Evolutionary conservation across 495 filamentous ascomycete species (phyloP).

Genomic region (Apodospora peruviana): DNA sequence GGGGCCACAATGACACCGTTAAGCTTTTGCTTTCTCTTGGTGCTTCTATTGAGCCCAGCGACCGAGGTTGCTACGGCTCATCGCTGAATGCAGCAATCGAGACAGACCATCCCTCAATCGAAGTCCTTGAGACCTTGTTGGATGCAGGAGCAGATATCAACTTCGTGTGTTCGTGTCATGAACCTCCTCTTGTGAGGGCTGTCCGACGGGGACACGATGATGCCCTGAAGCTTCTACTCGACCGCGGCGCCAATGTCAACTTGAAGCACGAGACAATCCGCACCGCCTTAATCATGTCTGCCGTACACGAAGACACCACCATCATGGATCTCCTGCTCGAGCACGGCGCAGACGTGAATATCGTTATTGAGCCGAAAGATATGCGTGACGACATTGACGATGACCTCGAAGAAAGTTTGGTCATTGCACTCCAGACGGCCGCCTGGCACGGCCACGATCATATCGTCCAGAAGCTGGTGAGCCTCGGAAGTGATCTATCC

Average conservation of each 20-base stretch:
- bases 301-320: not conserved
- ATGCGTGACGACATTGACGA: not conserved
- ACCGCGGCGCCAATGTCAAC: constrained; percentile 6
- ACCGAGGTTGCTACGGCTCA: not conserved
- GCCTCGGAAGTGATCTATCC: not conserved
- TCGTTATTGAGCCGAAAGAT: not conserved
- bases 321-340: constrained; percentile 16
- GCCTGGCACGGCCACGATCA: constrained; percentile 2
- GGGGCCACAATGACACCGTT: not conserved
- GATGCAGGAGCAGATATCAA: constrained; percentile 3
- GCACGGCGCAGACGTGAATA: constrained; percentile 18
- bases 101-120: not conserved
- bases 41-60: not conserved
- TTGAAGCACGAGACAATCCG: constrained; percentile 4
- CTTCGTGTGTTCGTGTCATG: not conserved
- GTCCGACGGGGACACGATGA: not conserved
- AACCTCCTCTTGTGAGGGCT: not conserved
- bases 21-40: not conserved
- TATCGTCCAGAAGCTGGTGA: constrained; percentile 7
- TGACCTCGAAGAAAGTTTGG: not conserved
- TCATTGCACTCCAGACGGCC: constrained; percentile 24
- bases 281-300: constrained; percentile 9
- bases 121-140: constrained; percentile 1
- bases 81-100: constrained; percentile 1
- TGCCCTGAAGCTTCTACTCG: not conserved